Evolutionary conservation across 1,139 yeast species (phyloP).

Genomic region (Kodamaea plutei): DNA sequence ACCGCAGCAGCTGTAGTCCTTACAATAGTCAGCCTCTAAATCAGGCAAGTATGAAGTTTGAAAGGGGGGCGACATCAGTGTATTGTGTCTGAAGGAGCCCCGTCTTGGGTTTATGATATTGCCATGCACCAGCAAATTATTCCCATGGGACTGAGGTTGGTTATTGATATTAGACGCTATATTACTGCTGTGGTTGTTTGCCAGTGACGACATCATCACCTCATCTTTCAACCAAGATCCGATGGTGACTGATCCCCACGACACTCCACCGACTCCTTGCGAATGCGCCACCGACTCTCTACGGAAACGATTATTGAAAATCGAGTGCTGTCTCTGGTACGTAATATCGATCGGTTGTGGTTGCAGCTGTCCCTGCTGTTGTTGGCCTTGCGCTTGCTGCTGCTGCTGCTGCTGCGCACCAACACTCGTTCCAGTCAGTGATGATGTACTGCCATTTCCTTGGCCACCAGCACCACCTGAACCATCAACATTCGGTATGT

Average conservation of each 20-base stretch:
- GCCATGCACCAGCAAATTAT: conserved; percentile 15
- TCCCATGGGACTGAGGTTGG: conserved; percentile 3
- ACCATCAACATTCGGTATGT: conserved; percentile 12
- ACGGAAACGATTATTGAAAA: conserved; percentile 45
- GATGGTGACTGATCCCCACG: conserved; percentile 96
- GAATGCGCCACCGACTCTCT: conserved; percentile 93
- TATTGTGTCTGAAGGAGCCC: conserved; percentile 36
- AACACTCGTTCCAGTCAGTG: conserved; percentile 1
- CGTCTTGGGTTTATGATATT: conserved; percentile 41
- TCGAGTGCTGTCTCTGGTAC: conserved; percentile 38
- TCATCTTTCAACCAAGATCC: conserved; percentile 97
- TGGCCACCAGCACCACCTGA: conserved; percentile 4
- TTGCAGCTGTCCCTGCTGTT: conserved; percentile 7
- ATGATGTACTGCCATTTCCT: conserved; percentile 3
- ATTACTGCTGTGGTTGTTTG: conserved; percentile 21
- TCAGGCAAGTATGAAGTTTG: conserved; percentile 82
- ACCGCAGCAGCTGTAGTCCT: conserved; percentile 95
- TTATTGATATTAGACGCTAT: conserved; percentile 12
- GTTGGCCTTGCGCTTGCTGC: conserved; percentile 4
- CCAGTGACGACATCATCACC: conserved; percentile 49
- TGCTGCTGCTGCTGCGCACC: background rate
- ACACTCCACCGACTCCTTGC: conserved; percentile 95
- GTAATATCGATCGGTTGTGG: conserved; percentile 50
- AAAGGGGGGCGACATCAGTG: conserved; percentile 60
- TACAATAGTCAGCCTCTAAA: conserved; percentile 92